These are phyloP conservation scores for Saccharum officinarum DNA, from an alignment of 176 grass and related monocot species.

Conservation along the genomic window DNA sequence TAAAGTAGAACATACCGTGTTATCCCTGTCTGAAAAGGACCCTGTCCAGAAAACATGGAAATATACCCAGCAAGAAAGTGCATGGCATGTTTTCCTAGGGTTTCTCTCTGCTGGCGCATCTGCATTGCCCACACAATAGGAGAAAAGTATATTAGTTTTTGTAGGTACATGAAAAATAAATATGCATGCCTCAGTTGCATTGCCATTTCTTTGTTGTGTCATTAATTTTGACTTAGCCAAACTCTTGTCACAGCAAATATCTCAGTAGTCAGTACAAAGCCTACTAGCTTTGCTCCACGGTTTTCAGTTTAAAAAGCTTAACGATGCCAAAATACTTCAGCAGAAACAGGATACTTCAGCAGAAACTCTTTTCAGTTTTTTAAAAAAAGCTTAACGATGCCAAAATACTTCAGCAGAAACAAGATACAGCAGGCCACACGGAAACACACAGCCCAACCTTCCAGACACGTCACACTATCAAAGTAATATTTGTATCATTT, in stretches of 20 bases:
- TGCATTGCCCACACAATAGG: conserved; percentile 44
- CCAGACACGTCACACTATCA: conserved; percentile 6
- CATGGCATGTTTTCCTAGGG: conserved; percentile 59
- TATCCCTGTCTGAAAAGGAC: conserved; percentile 73
- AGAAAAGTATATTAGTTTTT: conserved; percentile 36
- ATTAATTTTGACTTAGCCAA: conserved; percentile 19
- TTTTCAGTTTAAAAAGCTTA: neutral
- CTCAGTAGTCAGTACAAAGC: neutral
- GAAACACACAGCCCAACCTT: neutral
- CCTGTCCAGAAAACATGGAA: conserved; percentile 79
- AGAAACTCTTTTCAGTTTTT: too few species aligned
- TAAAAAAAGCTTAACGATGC: neutral
- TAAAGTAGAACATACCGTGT: conserved; percentile 57
- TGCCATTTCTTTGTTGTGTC: neutral
- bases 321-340: neutral
- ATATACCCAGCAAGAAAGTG: conserved; percentile 92
- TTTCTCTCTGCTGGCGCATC: conserved; percentile 97
- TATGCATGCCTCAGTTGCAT: conserved; percentile 1
- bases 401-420: neutral
- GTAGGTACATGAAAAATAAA: neutral
- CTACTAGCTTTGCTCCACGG: too few species aligned
- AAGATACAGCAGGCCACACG: neutral
- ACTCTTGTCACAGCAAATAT: conserved; percentile 15
- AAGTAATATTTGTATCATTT: conserved; percentile 20
- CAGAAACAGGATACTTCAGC: too few species aligned